phyloP scores from a whole-genome alignment of 345 rosid species.

The Passiflora organensis region DNA sequence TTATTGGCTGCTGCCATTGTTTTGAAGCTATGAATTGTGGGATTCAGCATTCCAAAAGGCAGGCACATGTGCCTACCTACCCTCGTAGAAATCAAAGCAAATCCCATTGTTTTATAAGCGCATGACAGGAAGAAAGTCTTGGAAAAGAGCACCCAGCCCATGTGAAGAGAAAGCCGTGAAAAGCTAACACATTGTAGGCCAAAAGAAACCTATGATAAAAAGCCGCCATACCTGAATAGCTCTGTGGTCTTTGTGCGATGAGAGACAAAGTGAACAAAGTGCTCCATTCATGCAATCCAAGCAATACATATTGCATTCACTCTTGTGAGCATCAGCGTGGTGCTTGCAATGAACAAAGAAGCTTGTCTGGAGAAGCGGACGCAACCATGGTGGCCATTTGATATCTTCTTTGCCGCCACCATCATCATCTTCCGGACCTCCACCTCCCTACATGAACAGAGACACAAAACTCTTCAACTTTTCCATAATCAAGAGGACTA shows the following conservation, averaged over 20 bases:
- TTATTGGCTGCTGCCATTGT: neutral
- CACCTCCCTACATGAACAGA: constrained; percentile 35
- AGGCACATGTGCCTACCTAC: constrained; percentile 7
- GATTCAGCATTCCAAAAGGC: neutral
- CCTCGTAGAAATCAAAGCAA: constrained; percentile 22
- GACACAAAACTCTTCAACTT: neutral
- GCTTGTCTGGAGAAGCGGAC: constrained; percentile 57
- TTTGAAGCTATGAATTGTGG: neutral
- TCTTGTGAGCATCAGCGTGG: constrained; percentile 85
- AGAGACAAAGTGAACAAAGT: constrained; percentile 74
- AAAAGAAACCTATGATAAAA: no score
- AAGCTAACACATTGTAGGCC: no score
- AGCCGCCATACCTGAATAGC: constrained; percentile 98
- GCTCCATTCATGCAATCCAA: constrained; percentile 83
- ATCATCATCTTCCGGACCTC: constrained; percentile 37
- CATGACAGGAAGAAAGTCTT: neutral
- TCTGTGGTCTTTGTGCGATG: constrained; percentile 67
- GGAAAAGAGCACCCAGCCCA: no score
- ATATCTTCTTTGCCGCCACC: constrained; percentile 9
- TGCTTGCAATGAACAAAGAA: constrained; percentile 89
- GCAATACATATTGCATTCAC: constrained; percentile 97
- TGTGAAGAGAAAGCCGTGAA: no score
- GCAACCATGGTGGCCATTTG: constrained; percentile 78
- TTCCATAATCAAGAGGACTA: neutral
- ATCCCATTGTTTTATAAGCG: neutral